Conservation (phyloP, 768 basidiomycete species). For the Naematelia aurantialba region DNA sequence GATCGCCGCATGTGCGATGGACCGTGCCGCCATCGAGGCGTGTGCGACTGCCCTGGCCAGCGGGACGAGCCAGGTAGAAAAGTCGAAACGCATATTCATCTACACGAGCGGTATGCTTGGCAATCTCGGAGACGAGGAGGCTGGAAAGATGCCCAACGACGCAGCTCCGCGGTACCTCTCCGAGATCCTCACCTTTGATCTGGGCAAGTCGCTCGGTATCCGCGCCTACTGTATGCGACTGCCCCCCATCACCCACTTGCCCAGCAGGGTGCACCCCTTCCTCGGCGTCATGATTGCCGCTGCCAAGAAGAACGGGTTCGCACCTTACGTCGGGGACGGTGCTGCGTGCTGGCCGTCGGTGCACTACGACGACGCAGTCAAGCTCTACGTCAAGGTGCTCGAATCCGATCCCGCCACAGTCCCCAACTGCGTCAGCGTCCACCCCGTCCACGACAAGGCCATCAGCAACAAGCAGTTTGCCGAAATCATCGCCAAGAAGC, state of each 20-base stretch:
- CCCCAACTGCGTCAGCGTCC: constrained; percentile 5
- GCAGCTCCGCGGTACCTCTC: constrained; percentile 7
- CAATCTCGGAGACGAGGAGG: neutral
- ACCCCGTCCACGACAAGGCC: neutral
- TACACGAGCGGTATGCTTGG: constrained; percentile 17
- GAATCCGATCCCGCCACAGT: constrained; percentile 16
- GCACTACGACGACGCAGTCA: constrained; percentile 30
- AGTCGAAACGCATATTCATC: constrained; percentile 21
- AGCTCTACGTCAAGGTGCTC: constrained; percentile 27
- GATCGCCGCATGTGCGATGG: constrained; percentile 7
- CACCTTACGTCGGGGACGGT: neutral
- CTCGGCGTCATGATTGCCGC: constrained; percentile 4
- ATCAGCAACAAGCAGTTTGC: constrained; percentile 9
- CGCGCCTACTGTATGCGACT: constrained; percentile 20
- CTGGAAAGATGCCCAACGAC: constrained; percentile 1
- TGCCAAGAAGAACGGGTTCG: constrained; percentile 4
- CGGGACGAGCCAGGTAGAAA: constrained; percentile 21
- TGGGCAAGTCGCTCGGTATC: constrained; percentile 16
- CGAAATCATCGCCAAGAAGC: constrained; percentile 13
- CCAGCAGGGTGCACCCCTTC: constrained; percentile 12
- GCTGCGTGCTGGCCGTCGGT: constrained; percentile 22
- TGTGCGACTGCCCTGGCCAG: constrained; percentile 13
- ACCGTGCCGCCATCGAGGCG: constrained; percentile 29
- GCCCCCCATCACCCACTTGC: constrained; percentile 18
- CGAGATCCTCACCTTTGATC: constrained; percentile 9